Percentiles rank a stretch among this genome's conserved stretches.
These are phyloP conservation scores for Cyclotella sp. DNA, from an alignment of 108 stramenopile species.

Conservation along the genomic window DNA sequence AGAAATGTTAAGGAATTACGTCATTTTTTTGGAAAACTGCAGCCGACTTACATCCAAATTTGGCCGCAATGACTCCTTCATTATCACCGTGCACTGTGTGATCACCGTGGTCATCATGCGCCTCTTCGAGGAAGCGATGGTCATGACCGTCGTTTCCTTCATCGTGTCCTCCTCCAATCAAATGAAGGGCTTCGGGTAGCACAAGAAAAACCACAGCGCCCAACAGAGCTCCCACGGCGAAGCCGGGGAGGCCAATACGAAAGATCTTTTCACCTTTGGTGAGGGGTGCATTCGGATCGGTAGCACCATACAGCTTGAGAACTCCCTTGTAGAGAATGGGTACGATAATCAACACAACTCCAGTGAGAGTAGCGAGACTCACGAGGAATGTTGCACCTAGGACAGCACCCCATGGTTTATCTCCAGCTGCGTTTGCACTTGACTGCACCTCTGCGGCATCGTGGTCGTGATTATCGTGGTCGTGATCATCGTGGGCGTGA, in stretches of 20 bases:
- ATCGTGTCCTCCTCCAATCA: too few relatives aligned
- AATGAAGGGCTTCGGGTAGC: slow-evolving; percentile 37
- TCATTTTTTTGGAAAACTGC: too few relatives aligned
- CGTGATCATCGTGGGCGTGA: not conserved
- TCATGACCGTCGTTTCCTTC: too few relatives aligned
- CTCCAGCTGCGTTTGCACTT: not conserved
- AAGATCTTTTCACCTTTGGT: slow-evolving; percentile 19
- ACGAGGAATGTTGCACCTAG: slow-evolving; percentile 50
- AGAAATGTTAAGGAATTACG: too few relatives aligned
- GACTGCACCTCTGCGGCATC: not conserved
- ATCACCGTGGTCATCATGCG: too few relatives aligned
- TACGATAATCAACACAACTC: slow-evolving; percentile 31
- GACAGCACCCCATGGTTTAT: slow-evolving; percentile 39
- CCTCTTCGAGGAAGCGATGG: too few relatives aligned
- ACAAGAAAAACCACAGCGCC: slow-evolving; percentile 46
- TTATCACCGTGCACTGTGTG: too few relatives aligned
- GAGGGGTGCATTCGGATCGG: too few relatives aligned
- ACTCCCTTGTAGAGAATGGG: slow-evolving; percentile 17
- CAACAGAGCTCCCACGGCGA: slow-evolving; percentile 43
- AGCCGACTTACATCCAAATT: too few relatives aligned
- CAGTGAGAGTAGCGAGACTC: slow-evolving; percentile 41
- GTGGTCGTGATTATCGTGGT: slow-evolving; percentile 4
- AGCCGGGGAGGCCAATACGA: slow-evolving; percentile 34
- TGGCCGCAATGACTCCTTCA: too few relatives aligned
- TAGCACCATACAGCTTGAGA: slow-evolving; percentile 7